phyloP scores from a whole-genome alignment of 208 protist species.

The Borovskyia barvae region DNA sequence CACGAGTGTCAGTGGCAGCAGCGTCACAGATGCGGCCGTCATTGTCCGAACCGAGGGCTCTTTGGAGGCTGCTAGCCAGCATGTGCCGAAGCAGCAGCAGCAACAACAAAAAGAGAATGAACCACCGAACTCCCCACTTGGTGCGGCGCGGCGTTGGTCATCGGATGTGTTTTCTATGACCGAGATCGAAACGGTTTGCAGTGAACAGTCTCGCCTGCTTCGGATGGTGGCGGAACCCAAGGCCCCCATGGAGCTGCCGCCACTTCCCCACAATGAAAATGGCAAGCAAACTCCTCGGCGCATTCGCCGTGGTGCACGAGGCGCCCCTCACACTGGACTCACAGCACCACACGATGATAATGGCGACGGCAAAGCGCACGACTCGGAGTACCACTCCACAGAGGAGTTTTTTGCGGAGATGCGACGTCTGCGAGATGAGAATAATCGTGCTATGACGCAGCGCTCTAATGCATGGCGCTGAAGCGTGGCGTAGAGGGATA shows the following conservation, averaged over 20 bases:
- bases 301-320: slow-evolving; percentile 19
- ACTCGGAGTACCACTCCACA: background rate
- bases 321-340: too few relatives aligned
- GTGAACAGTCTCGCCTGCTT: slow-evolving; percentile 22
- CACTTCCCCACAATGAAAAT: slow-evolving; percentile 12
- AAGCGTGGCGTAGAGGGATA: too few relatives aligned
- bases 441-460: slow-evolving; percentile 51
- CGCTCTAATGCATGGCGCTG: slow-evolving; percentile 36
- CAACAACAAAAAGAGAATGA: background rate
- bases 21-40: background rate
- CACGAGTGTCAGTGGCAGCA: background rate
- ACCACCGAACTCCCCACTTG: background rate
- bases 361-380: background rate
- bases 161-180: slow-evolving; percentile 22
- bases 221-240: slow-evolving; percentile 5
- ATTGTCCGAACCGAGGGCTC: too few relatives aligned
- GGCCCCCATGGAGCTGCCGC: slow-evolving; percentile 24
- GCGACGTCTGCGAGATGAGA: slow-evolving; percentile 53
- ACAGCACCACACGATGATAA: slow-evolving; percentile 1
- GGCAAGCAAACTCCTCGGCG: slow-evolving; percentile 13
- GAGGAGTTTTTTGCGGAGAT: slow-evolving; percentile 43
- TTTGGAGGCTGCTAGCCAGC: too few relatives aligned
- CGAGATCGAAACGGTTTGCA: slow-evolving; percentile 32
- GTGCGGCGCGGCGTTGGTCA: slow-evolving; percentile 18
- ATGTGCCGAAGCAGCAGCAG: background rate